phyloP scores from a whole-genome alignment of 2,329 filamentous ascomycete species.

The Beauveria caledonica region DNA sequence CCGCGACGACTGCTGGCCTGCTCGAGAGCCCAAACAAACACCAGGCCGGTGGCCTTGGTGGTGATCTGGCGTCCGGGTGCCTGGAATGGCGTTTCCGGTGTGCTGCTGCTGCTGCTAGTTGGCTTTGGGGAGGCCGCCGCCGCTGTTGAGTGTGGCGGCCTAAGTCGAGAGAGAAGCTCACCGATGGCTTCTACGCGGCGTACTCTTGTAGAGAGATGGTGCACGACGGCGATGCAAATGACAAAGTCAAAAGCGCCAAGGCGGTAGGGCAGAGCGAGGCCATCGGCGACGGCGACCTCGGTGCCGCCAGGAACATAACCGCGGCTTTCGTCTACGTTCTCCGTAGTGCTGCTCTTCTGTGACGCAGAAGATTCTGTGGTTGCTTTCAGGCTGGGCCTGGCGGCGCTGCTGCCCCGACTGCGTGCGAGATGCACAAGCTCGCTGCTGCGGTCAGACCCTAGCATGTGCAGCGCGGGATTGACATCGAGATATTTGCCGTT shows the following conservation, averaged over 20 bases:
- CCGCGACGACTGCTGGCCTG: conserved; percentile 79
- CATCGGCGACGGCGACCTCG: conserved; percentile 71
- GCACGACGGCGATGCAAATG: conserved; percentile 88
- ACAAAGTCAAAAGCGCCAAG: conserved; percentile 60
- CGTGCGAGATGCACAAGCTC: conserved; percentile 45
- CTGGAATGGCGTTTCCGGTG: background rate
- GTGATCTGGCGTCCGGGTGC: conserved; percentile 16
- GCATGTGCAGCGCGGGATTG: conserved; percentile 67
- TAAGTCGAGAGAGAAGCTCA: conserved; percentile 45
- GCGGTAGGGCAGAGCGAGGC: conserved; percentile 73
- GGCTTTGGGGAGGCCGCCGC: conserved; percentile 38
- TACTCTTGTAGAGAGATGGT: conserved; percentile 75
- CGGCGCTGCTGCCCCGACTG: conserved; percentile 14
- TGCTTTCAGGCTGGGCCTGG: background rate
- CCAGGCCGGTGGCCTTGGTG: conserved; percentile 54
- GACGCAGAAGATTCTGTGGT: background rate
- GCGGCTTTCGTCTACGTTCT: background rate
- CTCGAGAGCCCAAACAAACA: conserved; percentile 95
- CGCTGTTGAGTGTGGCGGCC: conserved; percentile 22
- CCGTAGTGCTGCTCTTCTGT: background rate
- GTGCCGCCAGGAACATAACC: conserved; percentile 35
- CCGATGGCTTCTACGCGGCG: conserved; percentile 66
- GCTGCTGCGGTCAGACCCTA: conserved; percentile 75
- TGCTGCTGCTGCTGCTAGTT: background rate
- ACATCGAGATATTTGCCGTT: conserved; percentile 92